A percentile compares a stretch with the other conserved stretches of the same genome.
Conservation (phyloP, 2,329 filamentous ascomycete genomes). For the Conoideocrella luteorostrata region DNA sequence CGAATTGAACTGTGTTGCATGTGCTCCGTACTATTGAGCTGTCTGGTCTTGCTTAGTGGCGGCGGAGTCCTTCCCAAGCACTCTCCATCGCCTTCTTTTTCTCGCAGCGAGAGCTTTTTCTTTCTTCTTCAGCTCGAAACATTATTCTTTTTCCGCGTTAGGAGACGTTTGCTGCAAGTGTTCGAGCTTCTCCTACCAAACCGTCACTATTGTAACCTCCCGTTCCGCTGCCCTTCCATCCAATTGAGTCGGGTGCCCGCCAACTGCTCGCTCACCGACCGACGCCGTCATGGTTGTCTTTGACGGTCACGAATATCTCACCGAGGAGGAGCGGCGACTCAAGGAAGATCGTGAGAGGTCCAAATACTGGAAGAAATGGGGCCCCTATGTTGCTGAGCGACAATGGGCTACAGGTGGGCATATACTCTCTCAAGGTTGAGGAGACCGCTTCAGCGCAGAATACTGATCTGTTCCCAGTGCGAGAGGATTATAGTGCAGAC, state of each 20-base stretch:
- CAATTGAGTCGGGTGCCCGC: conserved; percentile 11
- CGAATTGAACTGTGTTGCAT: background rate
- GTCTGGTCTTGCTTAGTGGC: conserved; percentile 2
- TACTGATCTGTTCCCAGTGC: conserved; percentile 42
- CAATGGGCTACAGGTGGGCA: conserved; percentile 86
- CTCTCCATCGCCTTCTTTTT: background rate
- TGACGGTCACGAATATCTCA: conserved; percentile 80
- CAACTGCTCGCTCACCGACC: conserved; percentile 5
- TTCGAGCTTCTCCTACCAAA: background rate
- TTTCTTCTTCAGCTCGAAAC: no score
- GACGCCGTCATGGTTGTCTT: conserved; percentile 70
- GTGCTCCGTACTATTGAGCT: no score
- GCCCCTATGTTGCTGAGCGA: conserved; percentile 84
- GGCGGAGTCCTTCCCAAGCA: background rate
- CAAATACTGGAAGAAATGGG: conserved; percentile 99
- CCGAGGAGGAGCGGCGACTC: conserved; percentile 84
- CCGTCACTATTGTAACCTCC: background rate
- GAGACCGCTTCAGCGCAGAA: conserved; percentile 7
- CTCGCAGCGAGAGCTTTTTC: background rate
- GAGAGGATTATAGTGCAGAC: conserved; percentile 84
- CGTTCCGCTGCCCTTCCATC: conserved; percentile 2
- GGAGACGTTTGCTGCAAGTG: background rate
- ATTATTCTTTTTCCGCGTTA: background rate
- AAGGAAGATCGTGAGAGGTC: conserved; percentile 74
- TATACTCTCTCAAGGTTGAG: background rate